A percentile compares a stretch with the other conserved stretches of the same genome.
Evolutionary conservation across 2,329 filamentous ascomycete species (phyloP).

Genomic region (Ascochyta viciae-villosae): DNA sequence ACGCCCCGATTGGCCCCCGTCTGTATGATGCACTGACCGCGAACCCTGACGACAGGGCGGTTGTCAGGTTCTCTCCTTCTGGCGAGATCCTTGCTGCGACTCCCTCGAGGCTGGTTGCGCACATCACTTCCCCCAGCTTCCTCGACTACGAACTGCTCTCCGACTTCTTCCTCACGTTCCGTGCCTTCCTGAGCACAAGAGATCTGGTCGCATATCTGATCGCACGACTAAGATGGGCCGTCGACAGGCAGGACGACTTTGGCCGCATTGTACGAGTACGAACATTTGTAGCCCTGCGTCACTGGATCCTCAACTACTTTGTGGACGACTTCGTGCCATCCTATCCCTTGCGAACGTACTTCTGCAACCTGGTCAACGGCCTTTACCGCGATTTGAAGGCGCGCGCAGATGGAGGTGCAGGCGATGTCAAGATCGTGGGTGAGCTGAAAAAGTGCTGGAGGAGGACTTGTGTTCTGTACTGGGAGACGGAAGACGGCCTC

Average conservation of each 20-base stretch:
- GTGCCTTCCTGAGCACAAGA: conserved; percentile 78
- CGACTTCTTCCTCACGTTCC: conserved; percentile 96
- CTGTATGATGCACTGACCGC: conserved; percentile 85
- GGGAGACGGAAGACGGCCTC: conserved; percentile 77
- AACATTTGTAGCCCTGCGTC: conserved; percentile 91
- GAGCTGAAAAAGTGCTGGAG: conserved; percentile 99
- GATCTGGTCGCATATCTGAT: conserved; percentile 85
- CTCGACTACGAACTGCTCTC: conserved; percentile 96
- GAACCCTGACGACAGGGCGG: conserved; percentile 79
- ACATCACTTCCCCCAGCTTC: conserved; percentile 95
- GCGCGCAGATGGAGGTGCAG: conserved; percentile 61
- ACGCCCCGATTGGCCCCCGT: conserved; percentile 59
- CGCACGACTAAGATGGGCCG: conserved; percentile 84
- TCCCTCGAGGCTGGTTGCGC: conserved; percentile 86
- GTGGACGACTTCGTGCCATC: conserved; percentile 88
- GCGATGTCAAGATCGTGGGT: conserved; percentile 83
- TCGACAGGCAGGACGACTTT: conserved; percentile 78
- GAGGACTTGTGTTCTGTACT: conserved; percentile 85
- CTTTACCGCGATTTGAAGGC: conserved; percentile 61
- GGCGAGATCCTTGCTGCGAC: conserved; percentile 87
- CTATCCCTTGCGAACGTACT: conserved; percentile 74
- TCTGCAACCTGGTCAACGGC: conserved; percentile 80
- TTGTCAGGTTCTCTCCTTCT: conserved; percentile 81
- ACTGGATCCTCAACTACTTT: conserved; percentile 99
- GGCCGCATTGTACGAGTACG: conserved; percentile 94